A percentile compares a stretch with the other conserved stretches of the same genome.
Evolutionary conservation across 2,329 filamentous ascomycete genomes (phyloP).

Genomic region (Macrophomina tecta): DNA sequence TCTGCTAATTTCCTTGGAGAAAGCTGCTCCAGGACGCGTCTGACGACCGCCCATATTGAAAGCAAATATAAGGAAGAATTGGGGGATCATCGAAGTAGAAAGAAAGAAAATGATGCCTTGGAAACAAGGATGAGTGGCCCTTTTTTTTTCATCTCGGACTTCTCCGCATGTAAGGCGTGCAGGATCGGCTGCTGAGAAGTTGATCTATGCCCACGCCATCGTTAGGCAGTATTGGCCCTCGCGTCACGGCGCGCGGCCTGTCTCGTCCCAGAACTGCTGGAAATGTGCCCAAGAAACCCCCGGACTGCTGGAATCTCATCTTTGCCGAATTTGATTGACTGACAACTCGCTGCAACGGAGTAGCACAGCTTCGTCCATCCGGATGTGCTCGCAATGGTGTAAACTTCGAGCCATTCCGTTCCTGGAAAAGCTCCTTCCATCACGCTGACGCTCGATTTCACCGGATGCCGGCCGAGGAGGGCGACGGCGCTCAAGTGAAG

Average conservation of each 20-base stretch:
- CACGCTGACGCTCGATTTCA: conserved; percentile 1
- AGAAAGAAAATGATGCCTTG: not conserved
- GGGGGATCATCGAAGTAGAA: not conserved
- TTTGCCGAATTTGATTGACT: not conserved
- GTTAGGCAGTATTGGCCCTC: too few relatives aligned
- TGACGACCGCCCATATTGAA: not conserved
- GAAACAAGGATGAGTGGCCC: not conserved
- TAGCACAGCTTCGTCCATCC: not conserved
- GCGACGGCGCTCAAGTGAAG: conserved; percentile 16
- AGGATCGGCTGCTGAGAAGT: not conserved
- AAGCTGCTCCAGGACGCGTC: not conserved
- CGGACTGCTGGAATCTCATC: too few relatives aligned
- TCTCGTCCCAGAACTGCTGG: too few relatives aligned
- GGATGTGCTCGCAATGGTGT: not conserved
- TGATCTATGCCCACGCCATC: too few relatives aligned
- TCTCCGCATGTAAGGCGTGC: not conserved
- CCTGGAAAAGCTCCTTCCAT: not conserved
- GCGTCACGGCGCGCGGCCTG: not conserved
- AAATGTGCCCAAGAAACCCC: too few relatives aligned
- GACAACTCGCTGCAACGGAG: too few relatives aligned
- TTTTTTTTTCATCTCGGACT: not conserved
- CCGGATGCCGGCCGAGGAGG: not conserved
- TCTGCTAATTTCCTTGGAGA: too few relatives aligned
- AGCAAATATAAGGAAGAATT: not conserved
- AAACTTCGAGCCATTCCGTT: not conserved